Evolutionary conservation across 768 basidiomycete species (phyloP).

Genomic region (Kwoniella dejecticola): DNA sequence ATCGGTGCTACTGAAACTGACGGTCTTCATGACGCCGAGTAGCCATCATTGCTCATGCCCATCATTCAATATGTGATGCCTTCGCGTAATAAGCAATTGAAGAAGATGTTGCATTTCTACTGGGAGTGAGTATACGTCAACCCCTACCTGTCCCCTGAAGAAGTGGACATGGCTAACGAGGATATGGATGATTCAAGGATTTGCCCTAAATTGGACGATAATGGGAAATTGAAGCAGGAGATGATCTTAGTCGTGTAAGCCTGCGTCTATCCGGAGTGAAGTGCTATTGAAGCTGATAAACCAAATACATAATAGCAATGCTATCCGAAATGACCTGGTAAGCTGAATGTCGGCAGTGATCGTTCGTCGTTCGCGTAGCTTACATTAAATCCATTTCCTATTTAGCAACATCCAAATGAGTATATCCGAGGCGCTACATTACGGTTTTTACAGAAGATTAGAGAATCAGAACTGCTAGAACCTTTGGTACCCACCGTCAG

Average conservation of each 20-base stretch:
- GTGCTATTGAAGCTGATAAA: slow-evolving; percentile 2
- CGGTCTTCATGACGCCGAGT: no score
- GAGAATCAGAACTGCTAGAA: slow-evolving; percentile 90
- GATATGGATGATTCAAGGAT: no score
- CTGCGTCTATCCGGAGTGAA: not conserved
- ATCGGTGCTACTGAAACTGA: not conserved
- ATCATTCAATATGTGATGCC: slow-evolving; percentile 98
- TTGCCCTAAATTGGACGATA: slow-evolving; percentile 95
- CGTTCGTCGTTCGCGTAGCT: not conserved
- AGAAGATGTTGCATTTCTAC: slow-evolving; percentile 74
- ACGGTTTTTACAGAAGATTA: slow-evolving; percentile 93
- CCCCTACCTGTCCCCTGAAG: no score
- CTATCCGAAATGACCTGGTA: slow-evolving; percentile 95
- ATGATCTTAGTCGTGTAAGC: slow-evolving; percentile 98
- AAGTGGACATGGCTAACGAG: no score
- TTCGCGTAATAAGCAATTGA: slow-evolving; percentile 89
- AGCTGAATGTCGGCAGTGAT: slow-evolving; percentile 48
- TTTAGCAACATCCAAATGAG: slow-evolving; percentile 99
- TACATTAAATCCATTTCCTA: no score
- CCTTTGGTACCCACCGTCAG: slow-evolving; percentile 92
- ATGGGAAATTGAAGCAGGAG: slow-evolving; percentile 96
- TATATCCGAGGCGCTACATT: slow-evolving; percentile 98
- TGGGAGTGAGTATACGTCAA: slow-evolving; percentile 58
- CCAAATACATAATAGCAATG: slow-evolving; percentile 65
- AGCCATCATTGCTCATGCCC: slow-evolving; percentile 95